Base-by-base conservation (phyloP, 208 protist genomes). In the Acanthamoeba royreba region DNA sequence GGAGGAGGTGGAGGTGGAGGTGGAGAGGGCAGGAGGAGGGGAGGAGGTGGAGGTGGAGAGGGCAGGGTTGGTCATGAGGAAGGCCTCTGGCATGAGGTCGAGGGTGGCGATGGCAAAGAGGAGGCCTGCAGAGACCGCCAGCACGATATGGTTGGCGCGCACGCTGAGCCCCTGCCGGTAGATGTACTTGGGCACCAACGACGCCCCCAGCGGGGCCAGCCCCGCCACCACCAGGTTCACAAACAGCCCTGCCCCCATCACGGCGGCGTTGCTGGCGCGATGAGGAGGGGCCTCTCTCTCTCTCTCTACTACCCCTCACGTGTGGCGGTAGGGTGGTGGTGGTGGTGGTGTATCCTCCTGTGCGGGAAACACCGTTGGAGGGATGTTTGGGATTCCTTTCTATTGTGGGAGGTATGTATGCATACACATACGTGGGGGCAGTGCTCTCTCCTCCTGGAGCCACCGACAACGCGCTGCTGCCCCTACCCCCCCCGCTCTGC, bases 21-120 rank as follows among this genome's bases (percentile, higher is more conserved):
- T n/a, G 28, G 66, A 79, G 33, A 8, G 69, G 13, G 7, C 69
- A n/a, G 4, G 19, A 17, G 11, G 55, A 17, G 61, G n/a, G 8
- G 31, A 25, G 9, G 49, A 55, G 49, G 13, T 25, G 61, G n/a
- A 9, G 3, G 61, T 5, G 61, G 25, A n/a, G 61, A 9, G 19
- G 61, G 61, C 55, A 25, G 61, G 19, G 8, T 33, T 8, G 72
- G 72, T 35, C 42, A 83, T 83, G 72, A 25, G 35, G 17, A 83
- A 52, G 43, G 72, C 72, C 72, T 83, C 72, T 22, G 72, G 72
- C 4, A 83, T 31, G 38, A 83, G 72, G 38, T 83, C 72, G 40
- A 83, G 19, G 1, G 72, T 83, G 72, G 72, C 72, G 72, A 83
- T 83, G 38, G 72, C 72, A 49, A 83, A 83, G 35, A 83, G 72